Base-by-base conservation (phyloP, 192 early-diverging fungal genomes). In the Coemansia sp. region DNA sequence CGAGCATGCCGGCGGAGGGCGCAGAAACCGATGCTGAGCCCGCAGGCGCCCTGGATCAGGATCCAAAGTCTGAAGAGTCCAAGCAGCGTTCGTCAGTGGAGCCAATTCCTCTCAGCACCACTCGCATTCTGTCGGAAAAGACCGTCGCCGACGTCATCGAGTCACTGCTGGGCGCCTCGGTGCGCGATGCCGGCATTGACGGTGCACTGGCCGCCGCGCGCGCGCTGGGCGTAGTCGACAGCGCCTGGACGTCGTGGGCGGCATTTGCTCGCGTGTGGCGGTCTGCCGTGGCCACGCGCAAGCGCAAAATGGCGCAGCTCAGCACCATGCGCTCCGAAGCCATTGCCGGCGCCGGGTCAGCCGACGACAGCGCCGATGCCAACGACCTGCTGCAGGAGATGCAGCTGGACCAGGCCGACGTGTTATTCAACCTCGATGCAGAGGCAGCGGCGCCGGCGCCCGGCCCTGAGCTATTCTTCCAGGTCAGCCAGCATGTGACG, bases 81-180 rank as follows among this genome's bases (percentile, higher is more conserved):
- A 26, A 55, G 34, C 44, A 35, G 20, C 29, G 14, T 11, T 39
- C 29, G 5, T 35, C 29, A 17, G 42, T 20, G 3, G 26, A 25
- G 44, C 23, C 34, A 12, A 38, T 51, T 7, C 10, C 5, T 8
- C 14, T 54, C 23, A 27, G n/a, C 17, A 64, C 50, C n/a, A 23
- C 15, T 17, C 59, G 55, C 10, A 25, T 43, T 32, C 73, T 94
- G n/a, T 87, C 87, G 4, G 85, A 91, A 50, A 96, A 96, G 43
- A 84, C 85, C 0, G 60, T 92, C 25, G 93, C 93, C 0, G 93
- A 96, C 75, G 65, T 87, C 28, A 78, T 96, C 1, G 93, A 96
- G 60, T 84, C 93, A 0, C 70, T 88, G 5, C 61, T 96, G 15
- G 93, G 92, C 0, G 93, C 87, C 0, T 78, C 87, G 0, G 84